Evolutionary conservation across 2,329 filamentous ascomycete genomes (phyloP).

Genomic region (Arthrobotrys pseudoclavata): DNA sequence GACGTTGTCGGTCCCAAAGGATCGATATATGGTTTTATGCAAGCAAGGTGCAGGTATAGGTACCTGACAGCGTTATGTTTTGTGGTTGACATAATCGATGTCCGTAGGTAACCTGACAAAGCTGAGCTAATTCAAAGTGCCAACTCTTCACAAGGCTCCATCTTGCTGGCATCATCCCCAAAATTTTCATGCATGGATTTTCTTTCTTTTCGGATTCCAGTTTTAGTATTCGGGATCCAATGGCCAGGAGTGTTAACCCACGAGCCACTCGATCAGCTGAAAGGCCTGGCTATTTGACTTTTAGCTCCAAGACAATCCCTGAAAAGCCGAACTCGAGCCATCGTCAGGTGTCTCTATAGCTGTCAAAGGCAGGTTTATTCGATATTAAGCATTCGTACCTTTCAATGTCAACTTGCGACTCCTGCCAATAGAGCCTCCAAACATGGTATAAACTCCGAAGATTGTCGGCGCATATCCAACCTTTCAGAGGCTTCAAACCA

Average conservation of each 20-base stretch:
- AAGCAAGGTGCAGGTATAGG: slow-evolving; percentile 29
- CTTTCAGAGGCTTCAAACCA: slow-evolving; percentile 43
- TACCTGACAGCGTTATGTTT: slow-evolving; percentile 25
- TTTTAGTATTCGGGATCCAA: slow-evolving; percentile 1
- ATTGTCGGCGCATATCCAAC: slow-evolving; percentile 49
- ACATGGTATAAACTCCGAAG: slow-evolving; percentile 38
- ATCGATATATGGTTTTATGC: slow-evolving; percentile 19
- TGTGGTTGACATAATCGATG: slow-evolving; percentile 18
- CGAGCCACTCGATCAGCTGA: slow-evolving; percentile 52
- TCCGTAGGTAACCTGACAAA: slow-evolving; percentile 16
- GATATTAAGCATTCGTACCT: slow-evolving; percentile 23
- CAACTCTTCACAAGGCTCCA: slow-evolving; percentile 20
- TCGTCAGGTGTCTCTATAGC: slow-evolving; percentile 17
- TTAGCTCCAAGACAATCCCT: neutral
- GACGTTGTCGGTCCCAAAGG: slow-evolving; percentile 13
- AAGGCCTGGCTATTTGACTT: neutral
- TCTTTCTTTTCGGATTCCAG: slow-evolving; percentile 11
- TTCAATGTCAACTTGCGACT: slow-evolving; percentile 17
- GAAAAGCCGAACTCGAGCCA: slow-evolving; percentile 19
- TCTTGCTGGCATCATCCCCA: slow-evolving; percentile 23
- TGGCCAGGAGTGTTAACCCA: slow-evolving; percentile 29
- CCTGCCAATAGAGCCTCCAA: slow-evolving; percentile 24
- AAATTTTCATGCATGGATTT: slow-evolving; percentile 25
- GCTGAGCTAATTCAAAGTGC: slow-evolving; percentile 20
- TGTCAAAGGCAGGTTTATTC: slow-evolving; percentile 21